These are phyloP conservation scores for Metarhizium humberi DNA, from an alignment of 2,329 filamentous ascomycete species.

Conservation along the genomic window DNA sequence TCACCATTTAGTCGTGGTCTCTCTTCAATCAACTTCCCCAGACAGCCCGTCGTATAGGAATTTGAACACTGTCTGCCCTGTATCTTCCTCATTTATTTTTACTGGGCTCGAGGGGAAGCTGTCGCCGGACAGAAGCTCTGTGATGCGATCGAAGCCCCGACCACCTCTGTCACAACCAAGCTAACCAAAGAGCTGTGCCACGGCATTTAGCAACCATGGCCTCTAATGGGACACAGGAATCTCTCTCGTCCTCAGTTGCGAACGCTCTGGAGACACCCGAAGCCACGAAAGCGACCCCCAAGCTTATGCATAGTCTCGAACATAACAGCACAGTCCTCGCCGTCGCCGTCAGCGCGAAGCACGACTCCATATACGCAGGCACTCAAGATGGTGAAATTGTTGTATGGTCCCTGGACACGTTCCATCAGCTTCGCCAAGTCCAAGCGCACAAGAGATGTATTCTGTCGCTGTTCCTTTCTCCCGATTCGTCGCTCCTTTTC, in stretches of 20 bases:
- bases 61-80: not conserved
- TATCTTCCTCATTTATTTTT: not conserved
- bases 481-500: constrained; percentile 68
- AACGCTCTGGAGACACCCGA: constrained; percentile 10
- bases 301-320: constrained; percentile 63
- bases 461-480: constrained; percentile 72
- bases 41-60: not conserved
- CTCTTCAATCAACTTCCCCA: not conserved
- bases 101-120: not conserved
- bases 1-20: too few species aligned
- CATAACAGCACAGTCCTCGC: constrained; percentile 75
- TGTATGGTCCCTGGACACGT: constrained; percentile 83
- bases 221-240: not conserved
- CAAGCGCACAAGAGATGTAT: constrained; percentile 90
- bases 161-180: not conserved
- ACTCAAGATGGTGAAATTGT: constrained; percentile 91
- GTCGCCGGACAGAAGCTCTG: not conserved
- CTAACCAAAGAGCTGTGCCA: constrained; percentile 2
- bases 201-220: not conserved
- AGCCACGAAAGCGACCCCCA: constrained; percentile 32
- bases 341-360: constrained; percentile 67
- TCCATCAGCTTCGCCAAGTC: constrained; percentile 67
- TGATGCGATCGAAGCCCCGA: not conserved
- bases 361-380: constrained; percentile 79
- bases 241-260: constrained; percentile 7